phyloP scores from a whole-genome alignment of 495 filamentous ascomycete species.

The Tirmania nivea region DNA sequence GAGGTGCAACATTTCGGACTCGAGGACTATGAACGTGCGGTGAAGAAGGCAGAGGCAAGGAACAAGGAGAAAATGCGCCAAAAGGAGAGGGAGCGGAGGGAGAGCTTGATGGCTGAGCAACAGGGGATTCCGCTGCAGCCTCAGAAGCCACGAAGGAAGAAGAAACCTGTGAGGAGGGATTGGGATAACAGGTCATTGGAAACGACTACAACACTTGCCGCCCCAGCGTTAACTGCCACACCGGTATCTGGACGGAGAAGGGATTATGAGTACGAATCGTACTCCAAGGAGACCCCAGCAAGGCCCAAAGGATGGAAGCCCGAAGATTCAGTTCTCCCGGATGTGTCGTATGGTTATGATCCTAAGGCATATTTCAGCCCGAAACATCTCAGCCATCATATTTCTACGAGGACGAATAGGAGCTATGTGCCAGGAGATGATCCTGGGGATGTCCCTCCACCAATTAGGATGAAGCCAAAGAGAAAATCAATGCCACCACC shows the following conservation, averaged over 20 bases:
- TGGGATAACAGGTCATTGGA: slow-evolving; percentile 3
- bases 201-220: slow-evolving; percentile 1
- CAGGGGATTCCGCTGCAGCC: slow-evolving; percentile 1
- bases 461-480: neutral
- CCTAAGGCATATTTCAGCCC: slow-evolving; percentile 1
- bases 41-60: neutral
- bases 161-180: slow-evolving; percentile 7
- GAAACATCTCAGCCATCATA: neutral
- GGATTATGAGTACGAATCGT: neutral
- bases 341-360: slow-evolving; percentile 1
- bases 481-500: too few relatives aligned
- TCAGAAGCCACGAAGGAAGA: neutral
- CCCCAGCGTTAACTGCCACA: neutral
- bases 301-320: slow-evolving; percentile 14
- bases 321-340: slow-evolving; percentile 9
- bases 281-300: slow-evolving; percentile 11
- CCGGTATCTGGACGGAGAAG: neutral
- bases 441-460: neutral
- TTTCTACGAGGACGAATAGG: neutral
- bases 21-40: neutral
- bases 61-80: neutral
- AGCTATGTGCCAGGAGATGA: neutral
- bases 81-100: neutral
- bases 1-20: neutral
- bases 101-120: neutral